phyloP scores from a whole-genome alignment of 352 stramenopile genomes.

The Phytophthora cactorum region DNA sequence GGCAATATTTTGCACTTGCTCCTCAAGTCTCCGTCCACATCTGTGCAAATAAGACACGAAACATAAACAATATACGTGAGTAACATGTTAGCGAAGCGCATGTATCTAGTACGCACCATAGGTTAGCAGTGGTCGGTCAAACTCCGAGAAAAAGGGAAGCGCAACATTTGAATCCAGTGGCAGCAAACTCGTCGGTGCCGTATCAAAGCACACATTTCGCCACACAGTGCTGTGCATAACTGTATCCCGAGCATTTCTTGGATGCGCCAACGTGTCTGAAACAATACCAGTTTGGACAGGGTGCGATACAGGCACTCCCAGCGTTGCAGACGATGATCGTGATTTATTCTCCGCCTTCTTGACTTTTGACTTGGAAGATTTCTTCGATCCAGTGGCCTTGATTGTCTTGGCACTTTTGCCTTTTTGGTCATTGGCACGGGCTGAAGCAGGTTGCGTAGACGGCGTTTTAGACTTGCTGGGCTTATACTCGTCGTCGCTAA shows the following conservation, averaged over 20 bases:
- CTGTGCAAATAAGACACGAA: conserved; percentile 25
- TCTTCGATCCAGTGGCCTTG: conserved; percentile 14
- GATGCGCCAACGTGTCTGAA: conserved; percentile 37
- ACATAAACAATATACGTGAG: background rate
- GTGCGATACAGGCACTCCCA: background rate
- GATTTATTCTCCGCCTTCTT: conserved; percentile 28
- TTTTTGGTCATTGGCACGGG: conserved; percentile 8
- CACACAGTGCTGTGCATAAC: conserved; percentile 57
- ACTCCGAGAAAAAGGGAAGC: conserved; percentile 37
- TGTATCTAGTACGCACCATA: conserved; percentile 42
- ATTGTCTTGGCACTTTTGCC: conserved; percentile 23
- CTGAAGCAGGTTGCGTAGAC: background rate
- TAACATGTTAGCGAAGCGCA: background rate
- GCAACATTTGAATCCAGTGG: conserved; percentile 16
- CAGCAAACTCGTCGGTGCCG: conserved; percentile 43
- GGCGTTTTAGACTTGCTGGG: conserved; percentile 21
- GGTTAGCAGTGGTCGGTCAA: conserved; percentile 41
- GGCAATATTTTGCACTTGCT: conserved; percentile 54
- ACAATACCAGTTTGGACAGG: conserved; percentile 21
- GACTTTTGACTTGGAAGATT: conserved; percentile 11
- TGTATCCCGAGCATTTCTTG: conserved; percentile 42
- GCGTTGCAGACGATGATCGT: conserved; percentile 28
- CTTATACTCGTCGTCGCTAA: conserved; percentile 42
- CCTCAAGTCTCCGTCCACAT: conserved; percentile 48
- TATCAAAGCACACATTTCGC: conserved; percentile 50